Evolutionary conservation across 768 basidiomycete species (phyloP), one percentile per base, ranked within the genome.

Genomic region (Lactarius psammicola): DNA sequence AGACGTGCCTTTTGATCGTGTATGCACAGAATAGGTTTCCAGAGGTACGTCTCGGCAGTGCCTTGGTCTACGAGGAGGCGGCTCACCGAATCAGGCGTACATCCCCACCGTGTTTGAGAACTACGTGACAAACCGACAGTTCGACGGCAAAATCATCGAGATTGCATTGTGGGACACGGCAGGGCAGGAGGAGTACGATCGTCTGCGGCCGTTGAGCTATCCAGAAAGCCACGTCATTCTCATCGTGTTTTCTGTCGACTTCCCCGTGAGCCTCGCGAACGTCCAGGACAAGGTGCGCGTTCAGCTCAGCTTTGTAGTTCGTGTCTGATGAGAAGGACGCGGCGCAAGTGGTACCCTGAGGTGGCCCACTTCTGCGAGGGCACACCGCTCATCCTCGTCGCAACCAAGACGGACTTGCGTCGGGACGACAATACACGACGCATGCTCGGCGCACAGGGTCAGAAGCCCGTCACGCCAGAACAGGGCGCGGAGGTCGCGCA

Each of bases 141-240:
- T 89, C 72, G 94, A 95, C 30, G 88, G 89, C 63, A 95, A 94
- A 77, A 80, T 91, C 23, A 87, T 99, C 67, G 94, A 97, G 73
- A 84, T 99, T 51, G 96, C 97, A n/a, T 82, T 99, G 20, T 99
- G 96, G 94, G 95, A 98, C 77, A 98, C 95, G 1, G 95, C 95
- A 0, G 95, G 95, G 31, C 95, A 97, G 76, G 95, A 98, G 78
- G 95, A 98, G 79, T 98, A 97, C 77, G 94, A 95, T 76, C 84
- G 91, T 68, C 82, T 95, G 63, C 83, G 92, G 70, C 91, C 92
- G 23, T 80, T 94, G 68, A 90, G 88, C 75, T 94, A 94, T 71
- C 91, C 92, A 23, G 92, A 94, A 76, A 90, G 87, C 80, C 85
- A 93, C 73, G 91, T 94, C 65, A 93, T 96, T 72, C 88, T 96